Conservation (phyloP, 768 basidiomycete species). For the Rhizopogon rudus region DNA sequence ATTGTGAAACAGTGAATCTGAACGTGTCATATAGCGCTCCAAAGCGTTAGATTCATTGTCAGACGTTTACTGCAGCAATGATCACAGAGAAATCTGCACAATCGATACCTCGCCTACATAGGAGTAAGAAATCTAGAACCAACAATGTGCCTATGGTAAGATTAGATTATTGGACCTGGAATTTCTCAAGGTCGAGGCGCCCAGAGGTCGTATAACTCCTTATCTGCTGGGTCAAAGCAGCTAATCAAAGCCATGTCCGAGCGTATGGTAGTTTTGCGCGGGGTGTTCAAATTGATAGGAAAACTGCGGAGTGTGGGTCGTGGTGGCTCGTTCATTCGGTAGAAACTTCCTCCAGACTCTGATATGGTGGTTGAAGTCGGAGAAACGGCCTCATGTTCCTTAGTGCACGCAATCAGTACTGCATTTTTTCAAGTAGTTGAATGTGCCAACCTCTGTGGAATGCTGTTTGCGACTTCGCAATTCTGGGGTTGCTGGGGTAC, state of each 20-base stretch:
- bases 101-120: neutral
- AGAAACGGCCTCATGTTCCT: constrained; percentile 13
- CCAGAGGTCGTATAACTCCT: constrained; percentile 77
- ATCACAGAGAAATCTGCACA: neutral
- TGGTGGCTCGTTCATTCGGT: constrained; percentile 11
- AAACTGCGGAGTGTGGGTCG: constrained; percentile 8
- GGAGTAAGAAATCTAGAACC: neutral
- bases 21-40: neutral
- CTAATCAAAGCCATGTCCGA: constrained; percentile 64
- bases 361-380: constrained; percentile 29
- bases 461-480: constrained; percentile 10
- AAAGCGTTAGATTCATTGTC: neutral
- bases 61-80: neutral
- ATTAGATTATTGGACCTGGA: neutral
- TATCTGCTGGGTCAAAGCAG: constrained; percentile 73
- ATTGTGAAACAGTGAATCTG: neutral
- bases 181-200: constrained; percentile 32
- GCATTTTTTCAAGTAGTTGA: neutral
- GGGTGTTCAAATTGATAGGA: constrained; percentile 20
- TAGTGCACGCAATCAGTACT: neutral
- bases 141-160: neutral
- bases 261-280: constrained; percentile 44
- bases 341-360: constrained; percentile 19
- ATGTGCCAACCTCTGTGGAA: constrained; percentile 11
- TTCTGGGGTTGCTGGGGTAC: constrained; percentile 9